These are phyloP conservation scores for Xerocomus potaroensis DNA, from an alignment of 768 basidiomycete genomes.

Conservation along the genomic window DNA sequence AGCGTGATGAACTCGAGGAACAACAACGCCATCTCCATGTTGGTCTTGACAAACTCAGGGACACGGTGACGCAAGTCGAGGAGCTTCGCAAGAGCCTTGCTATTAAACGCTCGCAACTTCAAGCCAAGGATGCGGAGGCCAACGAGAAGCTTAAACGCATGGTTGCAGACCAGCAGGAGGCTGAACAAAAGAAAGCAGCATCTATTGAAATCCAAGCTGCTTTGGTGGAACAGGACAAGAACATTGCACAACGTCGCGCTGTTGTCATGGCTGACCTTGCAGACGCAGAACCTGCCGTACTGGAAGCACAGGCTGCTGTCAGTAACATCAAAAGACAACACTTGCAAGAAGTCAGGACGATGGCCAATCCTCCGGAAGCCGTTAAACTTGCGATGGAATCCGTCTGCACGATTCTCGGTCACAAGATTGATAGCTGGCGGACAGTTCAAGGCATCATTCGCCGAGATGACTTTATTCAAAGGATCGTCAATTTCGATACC, in stretches of 20 bases:
- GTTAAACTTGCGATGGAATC: constrained; percentile 99
- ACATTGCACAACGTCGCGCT: constrained; percentile 83
- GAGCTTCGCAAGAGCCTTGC: constrained; percentile 93
- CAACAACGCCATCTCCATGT: constrained; percentile 98
- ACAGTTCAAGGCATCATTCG: constrained; percentile 94
- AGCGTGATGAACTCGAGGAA: constrained; percentile 95
- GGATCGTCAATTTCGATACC: constrained; percentile 96
- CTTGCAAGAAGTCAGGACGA: constrained; percentile 92
- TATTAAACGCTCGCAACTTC: constrained; percentile 86
- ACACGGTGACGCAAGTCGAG: constrained; percentile 96
- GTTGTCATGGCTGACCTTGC: constrained; percentile 95
- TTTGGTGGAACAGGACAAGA: constrained; percentile 82
- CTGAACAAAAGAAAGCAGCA: constrained; percentile 95
- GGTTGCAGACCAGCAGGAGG: constrained; percentile 98
- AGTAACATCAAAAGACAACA: constrained; percentile 95
- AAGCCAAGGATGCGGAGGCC: constrained; percentile 91
- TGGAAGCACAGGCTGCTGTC: constrained; percentile 94
- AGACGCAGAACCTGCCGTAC: constrained; percentile 94
- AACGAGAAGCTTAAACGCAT: constrained; percentile 97
- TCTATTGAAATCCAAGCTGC: constrained; percentile 96
- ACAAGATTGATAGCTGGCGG: constrained; percentile 96
- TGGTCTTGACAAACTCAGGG: constrained; percentile 92
- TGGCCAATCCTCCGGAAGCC: constrained; percentile 98
- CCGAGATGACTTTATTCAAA: constrained; percentile 92
- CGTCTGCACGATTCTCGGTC: constrained; percentile 92